A percentile compares a stretch with the other conserved stretches of the same genome.
These are phyloP conservation scores for Cystobasidium sp. DNA, from an alignment of 1,284 basidiomycete genomes.

Conservation along the genomic window DNA sequence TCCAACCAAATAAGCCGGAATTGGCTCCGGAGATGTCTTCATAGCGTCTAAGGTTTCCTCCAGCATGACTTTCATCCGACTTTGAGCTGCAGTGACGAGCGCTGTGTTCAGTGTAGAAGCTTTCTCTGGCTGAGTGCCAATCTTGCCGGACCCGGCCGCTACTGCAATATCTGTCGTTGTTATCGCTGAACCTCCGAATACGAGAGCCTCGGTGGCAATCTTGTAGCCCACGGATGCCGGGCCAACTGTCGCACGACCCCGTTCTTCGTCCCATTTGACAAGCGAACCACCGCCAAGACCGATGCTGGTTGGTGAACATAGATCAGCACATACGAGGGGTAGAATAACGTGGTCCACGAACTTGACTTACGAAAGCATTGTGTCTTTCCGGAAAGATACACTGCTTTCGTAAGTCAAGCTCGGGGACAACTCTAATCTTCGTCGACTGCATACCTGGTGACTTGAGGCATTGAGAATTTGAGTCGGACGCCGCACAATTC, in stretches of 20 bases:
- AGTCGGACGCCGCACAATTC: slow-evolving; percentile 60
- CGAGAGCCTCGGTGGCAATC: slow-evolving; percentile 61
- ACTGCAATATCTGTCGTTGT: slow-evolving; percentile 65
- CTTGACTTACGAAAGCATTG: too few species aligned
- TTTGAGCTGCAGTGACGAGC: slow-evolving; percentile 56
- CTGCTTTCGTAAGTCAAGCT: too few species aligned
- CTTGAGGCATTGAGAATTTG: slow-evolving; percentile 48
- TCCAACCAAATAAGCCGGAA: slow-evolving; percentile 63
- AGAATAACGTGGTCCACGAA: not conserved
- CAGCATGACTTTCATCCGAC: slow-evolving; percentile 62
- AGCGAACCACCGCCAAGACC: slow-evolving; percentile 66
- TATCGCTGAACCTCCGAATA: slow-evolving; percentile 63
- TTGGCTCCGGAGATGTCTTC: slow-evolving; percentile 65
- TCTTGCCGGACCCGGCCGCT: slow-evolving; percentile 56
- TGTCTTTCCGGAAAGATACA: too few species aligned
- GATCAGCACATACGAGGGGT: not conserved
- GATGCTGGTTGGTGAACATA: slow-evolving; percentile 58
- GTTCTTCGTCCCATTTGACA: slow-evolving; percentile 56
- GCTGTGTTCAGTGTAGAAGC: slow-evolving; percentile 56
- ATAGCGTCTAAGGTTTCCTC: slow-evolving; percentile 63
- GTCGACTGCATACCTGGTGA: slow-evolving; percentile 55
- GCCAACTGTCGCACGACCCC: slow-evolving; percentile 60
- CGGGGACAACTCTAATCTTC: not conserved
- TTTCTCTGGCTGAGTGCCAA: slow-evolving; percentile 58
- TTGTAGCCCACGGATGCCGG: slow-evolving; percentile 66